Base-by-base conservation (phyloP, 2,329 filamentous ascomycete genomes). In the Stromatinia cepivora region DNA sequence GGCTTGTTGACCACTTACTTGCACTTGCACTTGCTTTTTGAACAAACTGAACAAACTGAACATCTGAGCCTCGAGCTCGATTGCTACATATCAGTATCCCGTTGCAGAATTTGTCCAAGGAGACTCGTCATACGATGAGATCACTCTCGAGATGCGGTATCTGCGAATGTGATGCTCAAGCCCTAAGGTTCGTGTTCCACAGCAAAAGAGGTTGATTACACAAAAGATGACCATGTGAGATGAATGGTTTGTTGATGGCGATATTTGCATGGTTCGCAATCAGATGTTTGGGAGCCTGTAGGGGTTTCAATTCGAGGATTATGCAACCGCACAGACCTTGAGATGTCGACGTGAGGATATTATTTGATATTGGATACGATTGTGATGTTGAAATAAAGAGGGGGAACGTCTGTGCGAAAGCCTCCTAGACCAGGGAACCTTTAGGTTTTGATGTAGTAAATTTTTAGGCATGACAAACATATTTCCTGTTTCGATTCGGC, bases 311-410 rank as follows among this genome's bases (percentile, higher is more conserved):
- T 28, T 31, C 17, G 36, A 34, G 31, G 34, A 39, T 17, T 39
- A 57, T 52, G 46, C 61, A 15, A 52, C 31, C n/a, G 61, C 61
- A 63, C 61, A 52, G 61, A 63, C 61, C 61, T 63, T 39, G 61
- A 25, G n/a, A 52, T 39, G 31, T 63, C 34, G 22, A 52, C 22
- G 46, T 52, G 46, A 63, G n/a, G 22, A 63, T 39, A 20, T 4
- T n/a, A 63, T 52, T 63, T 25, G 46, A 63, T 52, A 15, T 28
- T 20, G 46, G 31, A 52, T 39, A 36, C 7, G 31, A 63, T 52
- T 52, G 22, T 42, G 53, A 56, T 36, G 17, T 36, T n/a, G 53
- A 62, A 36, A 36, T 36, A 22, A n/a, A 52, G 46, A 22, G 34
- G 34, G 25, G 54, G 54, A 25, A 39, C 22, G 61, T 63, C 46